phyloP scores from a whole-genome alignment of 306 rosid genomes.

The Glycine soja region DNA sequence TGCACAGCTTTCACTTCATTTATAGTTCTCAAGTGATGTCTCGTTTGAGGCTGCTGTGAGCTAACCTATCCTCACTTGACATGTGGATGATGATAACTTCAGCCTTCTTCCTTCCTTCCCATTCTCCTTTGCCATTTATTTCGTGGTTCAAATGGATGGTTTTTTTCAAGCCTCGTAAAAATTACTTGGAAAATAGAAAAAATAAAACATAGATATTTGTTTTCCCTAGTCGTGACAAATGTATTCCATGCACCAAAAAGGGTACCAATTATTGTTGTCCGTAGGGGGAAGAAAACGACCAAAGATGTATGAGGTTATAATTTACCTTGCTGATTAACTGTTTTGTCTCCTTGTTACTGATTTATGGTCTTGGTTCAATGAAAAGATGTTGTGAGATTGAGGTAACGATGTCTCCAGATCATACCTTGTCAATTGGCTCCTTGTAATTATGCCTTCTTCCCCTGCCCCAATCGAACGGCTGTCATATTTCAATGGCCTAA shows the following conservation, averaged over 20 bases:
- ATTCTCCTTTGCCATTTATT: neutral
- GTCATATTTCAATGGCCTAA: conserved; percentile 8
- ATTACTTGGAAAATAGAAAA: neutral
- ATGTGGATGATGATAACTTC: conserved; percentile 70
- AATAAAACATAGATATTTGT: conserved; percentile 36
- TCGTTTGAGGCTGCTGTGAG: conserved; percentile 70
- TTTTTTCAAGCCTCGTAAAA: conserved; percentile 64
- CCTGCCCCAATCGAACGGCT: neutral
- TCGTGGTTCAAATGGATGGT: conserved; percentile 60
- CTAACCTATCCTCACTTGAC: conserved; percentile 54
- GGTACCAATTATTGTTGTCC: conserved; percentile 39
- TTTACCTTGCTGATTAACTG: conserved; percentile 39
- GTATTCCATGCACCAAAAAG: conserved; percentile 42
- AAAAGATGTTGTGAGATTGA: conserved; percentile 50
- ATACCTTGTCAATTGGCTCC: conserved; percentile 31
- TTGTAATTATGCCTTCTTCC: conserved; percentile 24
- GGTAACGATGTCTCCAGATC: conserved; percentile 41
- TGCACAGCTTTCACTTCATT: conserved; percentile 48
- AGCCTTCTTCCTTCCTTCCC: conserved; percentile 44
- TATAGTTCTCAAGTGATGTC: conserved; percentile 72
- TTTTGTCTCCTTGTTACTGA: conserved; percentile 48
- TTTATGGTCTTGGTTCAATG: conserved; percentile 64
- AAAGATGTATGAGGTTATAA: conserved; percentile 59
- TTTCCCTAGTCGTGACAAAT: conserved; percentile 48
- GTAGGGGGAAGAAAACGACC: conserved; percentile 32